A percentile compares a stretch with the other conserved stretches of the same genome.
phyloP scores from a whole-genome alignment of 176 grass and related monocot species.

The Microstegium vimineum region DNA sequence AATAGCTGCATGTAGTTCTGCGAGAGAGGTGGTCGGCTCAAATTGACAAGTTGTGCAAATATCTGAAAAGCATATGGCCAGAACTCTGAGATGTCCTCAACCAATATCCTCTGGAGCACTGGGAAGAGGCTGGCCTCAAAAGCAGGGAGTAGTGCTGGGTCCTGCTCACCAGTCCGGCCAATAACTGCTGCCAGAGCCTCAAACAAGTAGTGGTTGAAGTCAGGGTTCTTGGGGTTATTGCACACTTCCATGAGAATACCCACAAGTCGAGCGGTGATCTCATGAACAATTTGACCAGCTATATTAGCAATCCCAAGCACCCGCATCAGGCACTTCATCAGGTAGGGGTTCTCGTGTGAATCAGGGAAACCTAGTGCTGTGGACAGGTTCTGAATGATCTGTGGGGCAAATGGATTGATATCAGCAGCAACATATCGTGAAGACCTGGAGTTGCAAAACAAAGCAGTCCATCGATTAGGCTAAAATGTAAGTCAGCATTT shows the following conservation, averaged over 20 bases:
- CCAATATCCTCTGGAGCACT: slow-evolving; percentile 88
- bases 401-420: slow-evolving; percentile 72
- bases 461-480: not conserved
- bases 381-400: slow-evolving; percentile 73
- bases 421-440: slow-evolving; percentile 63
- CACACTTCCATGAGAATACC: slow-evolving; percentile 72
- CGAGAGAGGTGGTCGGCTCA: slow-evolving; percentile 75
- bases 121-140: slow-evolving; percentile 87
- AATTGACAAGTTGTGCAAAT: slow-evolving; percentile 82
- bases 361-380: slow-evolving; percentile 69
- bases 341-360: slow-evolving; percentile 83
- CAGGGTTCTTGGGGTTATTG: slow-evolving; percentile 93
- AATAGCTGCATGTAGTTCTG: slow-evolving; percentile 91
- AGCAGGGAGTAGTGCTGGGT: slow-evolving; percentile 50
- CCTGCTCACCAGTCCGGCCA: slow-evolving; percentile 59
- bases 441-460: slow-evolving; percentile 4
- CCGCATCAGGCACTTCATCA: slow-evolving; percentile 97
- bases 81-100: slow-evolving; percentile 91
- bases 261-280: slow-evolving; percentile 55
- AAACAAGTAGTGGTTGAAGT: slow-evolving; percentile 96
- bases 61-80: slow-evolving; percentile 97
- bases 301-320: slow-evolving; percentile 71
- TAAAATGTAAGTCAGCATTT: not conserved
- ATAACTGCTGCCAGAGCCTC: slow-evolving; percentile 86
- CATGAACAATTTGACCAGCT: slow-evolving; percentile 47